Evolutionary conservation across 371 early-diverging fungal genomes (phyloP), one percentile per base, ranked within the genome.

Genomic region (Mortierella polycephala): DNA sequence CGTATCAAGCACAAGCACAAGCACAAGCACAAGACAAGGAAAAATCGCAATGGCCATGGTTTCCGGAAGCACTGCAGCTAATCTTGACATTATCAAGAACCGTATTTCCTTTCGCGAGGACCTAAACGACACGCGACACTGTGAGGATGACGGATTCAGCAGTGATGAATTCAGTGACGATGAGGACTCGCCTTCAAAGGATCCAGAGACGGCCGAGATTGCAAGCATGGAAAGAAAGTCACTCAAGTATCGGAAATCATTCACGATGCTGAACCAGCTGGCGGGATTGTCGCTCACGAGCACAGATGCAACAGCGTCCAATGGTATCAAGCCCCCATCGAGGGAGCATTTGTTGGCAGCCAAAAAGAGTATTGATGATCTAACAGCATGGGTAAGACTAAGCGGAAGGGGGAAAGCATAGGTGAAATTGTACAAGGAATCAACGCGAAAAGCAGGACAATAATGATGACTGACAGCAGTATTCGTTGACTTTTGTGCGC

Each of bases 311-410:
- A 47, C 20, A 16, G 58, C 39, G 8, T 6, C 50, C 12, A 52
- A 62, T 42, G 75, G 62, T n/a, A 58, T 18, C 41, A 65, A 49
- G n/a, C 62, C 58, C 12, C 71, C 77, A 11, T 55, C 64, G 40
- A 77, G 62, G 62, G 79, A 77, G 18, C 79, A 77, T 49, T 47
- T 77, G 3, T 44, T 77, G 62, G 79, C 79, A 41, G 79, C 79
- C 37, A 77, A 77, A 51, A 77, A 77, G 72, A 77, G 79, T 21
- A 77, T 77, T 47, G 79, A 77, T 47, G 79, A 77, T 20, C 50
- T 77, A 46, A 77, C 72, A 18, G 79, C 79, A 64, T 77, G 79
- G 79, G 79, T 77, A 77, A 58, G 79, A 16, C 46, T 1, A 46
- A 46, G 6, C 37, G 21, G 18, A 49, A 30, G 30, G 30, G 30